These are phyloP conservation scores for Colletotrichum orbiculare DNA, from an alignment of 2,329 filamentous ascomycete genomes.

Conservation along the genomic window DNA sequence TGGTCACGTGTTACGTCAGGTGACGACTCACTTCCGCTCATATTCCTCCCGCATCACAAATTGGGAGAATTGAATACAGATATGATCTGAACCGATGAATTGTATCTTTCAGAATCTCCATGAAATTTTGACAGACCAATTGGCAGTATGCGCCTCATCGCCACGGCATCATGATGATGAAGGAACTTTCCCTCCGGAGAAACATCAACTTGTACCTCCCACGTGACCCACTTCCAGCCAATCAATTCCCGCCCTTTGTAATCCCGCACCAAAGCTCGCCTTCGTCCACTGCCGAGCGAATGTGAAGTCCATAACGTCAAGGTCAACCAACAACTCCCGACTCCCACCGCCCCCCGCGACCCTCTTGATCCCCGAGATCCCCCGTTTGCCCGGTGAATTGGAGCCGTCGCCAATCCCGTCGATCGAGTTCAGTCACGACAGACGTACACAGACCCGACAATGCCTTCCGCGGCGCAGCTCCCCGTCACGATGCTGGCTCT, in stretches of 20 bases:
- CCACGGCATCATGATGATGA: conserved; percentile 20
- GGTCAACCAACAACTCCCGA: conserved; percentile 29
- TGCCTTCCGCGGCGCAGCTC: conserved; percentile 36
- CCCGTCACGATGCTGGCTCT: conserved; percentile 36
- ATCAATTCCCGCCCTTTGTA: conserved; percentile 39
- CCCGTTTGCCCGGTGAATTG: conserved; percentile 34
- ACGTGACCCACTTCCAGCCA: conserved; percentile 31
- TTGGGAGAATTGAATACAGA: not conserved
- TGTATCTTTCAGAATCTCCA: fast-evolving
- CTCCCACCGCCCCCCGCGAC: conserved; percentile 14
- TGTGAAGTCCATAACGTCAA: conserved; percentile 33
- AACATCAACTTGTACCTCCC: not conserved
- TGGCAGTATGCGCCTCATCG: not conserved
- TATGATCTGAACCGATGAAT: fast-evolving
- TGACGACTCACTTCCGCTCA: not conserved
- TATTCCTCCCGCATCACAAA: no score
- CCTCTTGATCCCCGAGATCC: conserved; percentile 13
- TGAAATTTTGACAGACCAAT: not conserved
- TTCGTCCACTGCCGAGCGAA: conserved; percentile 27
- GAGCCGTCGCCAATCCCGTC: conserved; percentile 25
- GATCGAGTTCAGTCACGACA: conserved; percentile 22
- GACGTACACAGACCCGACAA: conserved; percentile 19
- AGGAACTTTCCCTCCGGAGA: conserved; percentile 8
- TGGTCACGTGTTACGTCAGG: conserved; percentile 32
- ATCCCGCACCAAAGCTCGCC: conserved; percentile 39